A percentile compares a stretch with the other conserved stretches of the same genome.
Conservation (phyloP, 352 stramenopile genomes). For the Globisporangium cederbergense region DNA sequence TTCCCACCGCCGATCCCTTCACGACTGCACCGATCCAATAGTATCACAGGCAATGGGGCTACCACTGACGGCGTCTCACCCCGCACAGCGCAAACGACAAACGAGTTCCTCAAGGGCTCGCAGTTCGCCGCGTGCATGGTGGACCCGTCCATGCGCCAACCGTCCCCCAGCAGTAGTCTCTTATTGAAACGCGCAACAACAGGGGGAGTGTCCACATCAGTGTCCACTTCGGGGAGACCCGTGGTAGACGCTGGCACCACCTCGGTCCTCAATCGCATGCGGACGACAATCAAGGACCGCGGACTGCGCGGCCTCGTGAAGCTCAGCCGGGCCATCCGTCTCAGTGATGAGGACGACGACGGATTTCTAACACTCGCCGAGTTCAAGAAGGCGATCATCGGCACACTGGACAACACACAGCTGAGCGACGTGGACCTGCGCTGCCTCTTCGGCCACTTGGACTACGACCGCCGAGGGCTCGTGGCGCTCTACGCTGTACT, state of each 20-base stretch:
- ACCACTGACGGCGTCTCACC: slow-evolving; percentile 29
- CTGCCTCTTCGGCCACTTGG: slow-evolving; percentile 74
- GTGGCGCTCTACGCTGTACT: slow-evolving; percentile 82
- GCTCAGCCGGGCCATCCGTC: slow-evolving; percentile 61
- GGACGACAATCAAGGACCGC: slow-evolving; percentile 38
- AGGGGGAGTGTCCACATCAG: neutral
- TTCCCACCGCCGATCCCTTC: slow-evolving; percentile 21
- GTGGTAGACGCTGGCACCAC: slow-evolving; percentile 48
- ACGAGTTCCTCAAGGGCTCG: slow-evolving; percentile 64
- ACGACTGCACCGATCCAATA: slow-evolving; percentile 23
- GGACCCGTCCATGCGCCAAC: slow-evolving; percentile 36
- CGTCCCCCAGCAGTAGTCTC: slow-evolving; percentile 16
- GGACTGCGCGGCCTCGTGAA: slow-evolving; percentile 63
- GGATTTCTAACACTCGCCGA: slow-evolving; percentile 62
- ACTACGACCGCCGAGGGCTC: slow-evolving; percentile 60
- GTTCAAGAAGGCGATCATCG: slow-evolving; percentile 64
- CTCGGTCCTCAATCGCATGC: slow-evolving; percentile 52
- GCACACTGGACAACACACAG: slow-evolving; percentile 34
- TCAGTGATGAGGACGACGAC: slow-evolving; percentile 69
- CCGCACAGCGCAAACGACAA: slow-evolving; percentile 40
- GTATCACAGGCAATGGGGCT: slow-evolving; percentile 10
- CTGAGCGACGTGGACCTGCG: slow-evolving; percentile 72
- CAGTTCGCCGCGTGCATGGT: slow-evolving; percentile 64
- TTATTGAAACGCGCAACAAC: neutral
- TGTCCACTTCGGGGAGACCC: slow-evolving; percentile 13